Percentiles rank a stretch among this genome's conserved stretches.
phyloP scores from a whole-genome alignment of 148 eudicot genomes.

The Vaccinium myrtillus region DNA sequence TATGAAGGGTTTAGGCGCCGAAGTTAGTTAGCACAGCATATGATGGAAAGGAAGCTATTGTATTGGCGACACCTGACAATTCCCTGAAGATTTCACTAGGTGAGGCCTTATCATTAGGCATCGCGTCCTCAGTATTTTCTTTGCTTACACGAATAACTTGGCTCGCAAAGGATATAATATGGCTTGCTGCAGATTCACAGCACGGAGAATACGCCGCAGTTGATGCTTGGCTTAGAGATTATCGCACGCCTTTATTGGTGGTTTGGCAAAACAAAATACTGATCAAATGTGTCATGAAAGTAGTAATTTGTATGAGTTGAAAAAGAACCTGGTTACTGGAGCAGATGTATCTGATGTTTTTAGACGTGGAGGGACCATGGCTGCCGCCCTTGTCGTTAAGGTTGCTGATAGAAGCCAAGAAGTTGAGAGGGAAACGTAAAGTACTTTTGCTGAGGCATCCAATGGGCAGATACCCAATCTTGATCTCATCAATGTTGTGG shows the following conservation, averaged over 20 bases:
- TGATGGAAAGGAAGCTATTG: slow-evolving; percentile 96
- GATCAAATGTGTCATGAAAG: slow-evolving; percentile 35
- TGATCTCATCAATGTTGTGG: slow-evolving; percentile 84
- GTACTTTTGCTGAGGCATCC: slow-evolving; percentile 88
- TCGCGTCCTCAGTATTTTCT: slow-evolving; percentile 72
- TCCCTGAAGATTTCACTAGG: slow-evolving; percentile 42
- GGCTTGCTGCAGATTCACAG: slow-evolving; percentile 94
- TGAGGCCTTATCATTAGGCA: slow-evolving; percentile 76
- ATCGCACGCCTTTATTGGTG: slow-evolving; percentile 63
- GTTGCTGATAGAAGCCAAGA: slow-evolving; percentile 47
- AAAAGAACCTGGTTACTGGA: slow-evolving; percentile 22
- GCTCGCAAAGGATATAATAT: slow-evolving; percentile 65
- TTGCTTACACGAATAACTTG: slow-evolving; percentile 75
- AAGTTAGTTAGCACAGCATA: slow-evolving; percentile 75
- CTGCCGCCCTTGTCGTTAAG: slow-evolving; percentile 89
- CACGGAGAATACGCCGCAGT: slow-evolving; percentile 84
- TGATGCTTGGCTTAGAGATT: slow-evolving; percentile 81
- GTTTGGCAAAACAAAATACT: slow-evolving; percentile 25
- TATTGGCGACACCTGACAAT: slow-evolving; percentile 89
- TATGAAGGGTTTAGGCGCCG: slow-evolving; percentile 74
- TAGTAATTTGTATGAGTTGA: slow-evolving; percentile 18
- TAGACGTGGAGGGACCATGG: slow-evolving; percentile 97
- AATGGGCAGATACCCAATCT: slow-evolving; percentile 99
- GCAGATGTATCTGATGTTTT: slow-evolving; percentile 40
- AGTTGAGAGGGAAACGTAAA: slow-evolving; percentile 50